phyloP scores from a whole-genome alignment of 352 stramenopile species.

The Pythium coloratum region DNA sequence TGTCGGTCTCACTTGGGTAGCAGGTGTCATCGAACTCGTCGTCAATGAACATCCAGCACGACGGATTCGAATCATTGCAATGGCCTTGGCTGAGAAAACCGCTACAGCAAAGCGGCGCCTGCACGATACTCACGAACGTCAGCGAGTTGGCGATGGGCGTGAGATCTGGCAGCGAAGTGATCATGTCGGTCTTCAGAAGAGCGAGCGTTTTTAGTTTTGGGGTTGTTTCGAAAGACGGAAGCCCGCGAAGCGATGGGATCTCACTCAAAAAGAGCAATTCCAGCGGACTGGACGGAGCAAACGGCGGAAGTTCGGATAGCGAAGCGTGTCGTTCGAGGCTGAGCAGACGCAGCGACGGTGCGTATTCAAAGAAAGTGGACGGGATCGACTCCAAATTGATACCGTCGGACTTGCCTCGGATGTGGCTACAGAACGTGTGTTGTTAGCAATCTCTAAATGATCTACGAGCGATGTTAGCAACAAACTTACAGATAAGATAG shows the following conservation, averaged over 20 bases:
- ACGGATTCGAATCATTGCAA: conserved; percentile 8
- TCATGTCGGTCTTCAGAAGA: background rate
- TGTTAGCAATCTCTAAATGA: background rate
- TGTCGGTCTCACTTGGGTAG: conserved; percentile 13
- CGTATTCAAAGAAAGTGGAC: conserved; percentile 31
- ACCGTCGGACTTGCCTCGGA: conserved; percentile 9
- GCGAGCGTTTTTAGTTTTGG: conserved; percentile 13
- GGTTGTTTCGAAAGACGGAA: conserved; percentile 31
- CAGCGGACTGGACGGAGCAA: conserved; percentile 35
- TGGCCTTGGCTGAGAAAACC: conserved; percentile 18
- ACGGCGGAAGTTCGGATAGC: conserved; percentile 27
- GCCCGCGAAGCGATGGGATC: conserved; percentile 12
- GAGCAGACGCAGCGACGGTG: conserved; percentile 36
- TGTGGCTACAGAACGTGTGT: background rate
- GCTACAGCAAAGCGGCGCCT: conserved; percentile 23
- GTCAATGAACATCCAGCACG: background rate
- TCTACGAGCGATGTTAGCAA: background rate
- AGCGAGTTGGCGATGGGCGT: background rate
- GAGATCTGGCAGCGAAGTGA: conserved; percentile 19
- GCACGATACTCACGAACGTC: conserved; percentile 8
- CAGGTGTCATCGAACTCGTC: background rate
- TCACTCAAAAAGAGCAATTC: conserved; percentile 33
- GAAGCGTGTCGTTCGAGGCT: conserved; percentile 31
- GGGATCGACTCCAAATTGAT: conserved; percentile 31
- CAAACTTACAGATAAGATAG: conserved; percentile 42